Percentiles rank a stretch among this genome's conserved stretches.
phyloP scores from a whole-genome alignment of 805 yeast genomes.

The Candida silvatica region DNA sequence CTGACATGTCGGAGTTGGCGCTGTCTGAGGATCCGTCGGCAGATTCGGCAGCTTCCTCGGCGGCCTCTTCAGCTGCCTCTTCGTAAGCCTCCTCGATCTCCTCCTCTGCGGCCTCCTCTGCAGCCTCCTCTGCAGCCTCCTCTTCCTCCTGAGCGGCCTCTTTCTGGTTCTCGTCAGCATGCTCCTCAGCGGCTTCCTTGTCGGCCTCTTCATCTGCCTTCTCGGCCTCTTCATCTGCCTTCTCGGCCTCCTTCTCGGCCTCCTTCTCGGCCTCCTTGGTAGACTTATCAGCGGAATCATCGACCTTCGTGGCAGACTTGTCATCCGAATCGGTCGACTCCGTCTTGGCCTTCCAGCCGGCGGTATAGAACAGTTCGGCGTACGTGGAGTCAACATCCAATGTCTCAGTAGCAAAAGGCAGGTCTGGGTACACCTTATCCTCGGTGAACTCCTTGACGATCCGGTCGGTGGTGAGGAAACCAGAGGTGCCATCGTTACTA shows the following conservation, averaged over 20 bases:
- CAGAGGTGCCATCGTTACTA: constrained; percentile 49
- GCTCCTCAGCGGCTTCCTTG: constrained; percentile 7
- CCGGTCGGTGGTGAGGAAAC: constrained; percentile 19
- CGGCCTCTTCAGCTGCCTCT: constrained; percentile 10
- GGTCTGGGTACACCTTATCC: constrained; percentile 37
- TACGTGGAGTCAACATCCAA: constrained; percentile 42
- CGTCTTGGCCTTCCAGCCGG: constrained; percentile 1
- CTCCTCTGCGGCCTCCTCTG: constrained; percentile 11
- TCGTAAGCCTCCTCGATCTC: constrained; percentile 9
- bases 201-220: constrained; percentile 1
- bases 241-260: background rate
- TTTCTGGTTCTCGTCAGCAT: background rate
- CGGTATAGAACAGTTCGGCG: constrained; percentile 28
- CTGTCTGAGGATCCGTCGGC: constrained; percentile 12
- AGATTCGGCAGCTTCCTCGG: constrained; percentile 9
- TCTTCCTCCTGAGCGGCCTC: constrained; percentile 2
- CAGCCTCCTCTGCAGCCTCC: constrained; percentile 5
- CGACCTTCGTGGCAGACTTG: background rate
- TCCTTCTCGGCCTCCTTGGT: constrained; percentile 1
- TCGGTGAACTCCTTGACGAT: constrained; percentile 42
- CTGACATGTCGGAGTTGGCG: constrained; percentile 11
- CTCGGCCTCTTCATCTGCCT: constrained; percentile 1
- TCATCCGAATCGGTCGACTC: constrained; percentile 6
- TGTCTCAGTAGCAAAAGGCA: constrained; percentile 33
- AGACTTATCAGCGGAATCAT: constrained; percentile 1